Evolutionary conservation across 2,329 filamentous ascomycete species (phyloP), one percentile per base, ranked within the genome.

Genomic region (Penicillium sp.): DNA sequence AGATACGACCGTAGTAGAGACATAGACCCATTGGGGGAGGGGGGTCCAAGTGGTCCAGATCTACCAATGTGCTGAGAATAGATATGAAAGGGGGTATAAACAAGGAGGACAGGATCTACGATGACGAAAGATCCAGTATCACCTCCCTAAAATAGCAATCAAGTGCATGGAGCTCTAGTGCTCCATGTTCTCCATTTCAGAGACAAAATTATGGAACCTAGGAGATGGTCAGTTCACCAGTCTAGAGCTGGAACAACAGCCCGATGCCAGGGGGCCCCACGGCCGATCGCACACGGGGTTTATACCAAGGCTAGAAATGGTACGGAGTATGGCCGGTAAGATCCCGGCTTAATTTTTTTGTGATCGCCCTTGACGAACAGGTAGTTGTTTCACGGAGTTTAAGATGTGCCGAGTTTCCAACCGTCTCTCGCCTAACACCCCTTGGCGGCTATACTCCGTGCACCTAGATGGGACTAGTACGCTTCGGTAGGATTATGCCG

Each of bases 381-480:
- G 57, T 61, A 60, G 58, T 51, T 64, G 63, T 64, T 63, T 64
- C 62, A 50, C 48, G 43, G 42, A 30, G n/a, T 47, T n/a, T 12
- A 47, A 47, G 35, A 35, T 19, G n/a, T 51, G 35, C 35, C 53
- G 28, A 50, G 9, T 55, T 55, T 33, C 40, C 12, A 35, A 55
- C 36, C 35, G 33, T 45, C 49, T 28, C 48, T 41, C 11, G 33
- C 35, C 17, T 31, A 35, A 17, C 4, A 14, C n/a, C 8, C 16
- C 22, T 51, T 33, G 30, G 28, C 14, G 40, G n/a, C 17, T 11
- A 17, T 17, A 4, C 17, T 30, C 47, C 36, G 38, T 33, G 9
- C 17, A n/a, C 47, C 28, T 50, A 31, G 1, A 22, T 33, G 16
- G 37, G 28, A 47, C 26, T 53, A 53, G 42, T 11, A 22, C 5